These are phyloP conservation scores for Nitzschia sp. DNA, from an alignment of 108 stramenopile species.

Conservation along the genomic window DNA sequence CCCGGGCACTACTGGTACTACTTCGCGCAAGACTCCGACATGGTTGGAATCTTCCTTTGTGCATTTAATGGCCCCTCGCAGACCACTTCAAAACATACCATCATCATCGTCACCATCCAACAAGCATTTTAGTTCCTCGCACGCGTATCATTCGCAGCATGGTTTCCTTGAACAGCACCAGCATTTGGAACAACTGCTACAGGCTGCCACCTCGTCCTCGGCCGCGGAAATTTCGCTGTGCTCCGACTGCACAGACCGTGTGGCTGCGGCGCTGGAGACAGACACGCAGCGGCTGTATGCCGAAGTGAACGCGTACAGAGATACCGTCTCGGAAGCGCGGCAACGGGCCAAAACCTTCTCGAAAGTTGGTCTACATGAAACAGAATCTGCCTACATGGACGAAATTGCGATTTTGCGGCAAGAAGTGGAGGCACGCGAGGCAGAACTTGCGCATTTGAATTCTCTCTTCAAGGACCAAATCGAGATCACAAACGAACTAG, in stretches of 20 bases:
- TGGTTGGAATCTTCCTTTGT: slow-evolving; percentile 48
- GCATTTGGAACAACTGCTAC: slow-evolving; percentile 21
- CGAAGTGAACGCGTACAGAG: slow-evolving; percentile 39
- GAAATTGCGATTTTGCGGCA: slow-evolving; percentile 41
- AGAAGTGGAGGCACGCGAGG: slow-evolving; percentile 27
- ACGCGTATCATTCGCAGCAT: slow-evolving; percentile 6
- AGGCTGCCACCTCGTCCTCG: slow-evolving; percentile 14
- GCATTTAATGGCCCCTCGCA: slow-evolving; percentile 30
- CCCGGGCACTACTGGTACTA: background rate
- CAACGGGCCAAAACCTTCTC: slow-evolving; percentile 22
- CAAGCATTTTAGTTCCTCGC: background rate
- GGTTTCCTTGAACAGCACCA: slow-evolving; percentile 30
- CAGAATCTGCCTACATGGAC: slow-evolving; percentile 25
- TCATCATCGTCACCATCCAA: slow-evolving; percentile 8
- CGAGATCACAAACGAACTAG: slow-evolving; percentile 26
- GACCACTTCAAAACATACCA: background rate
- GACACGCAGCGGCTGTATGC: slow-evolving; percentile 49
- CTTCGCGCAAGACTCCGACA: background rate
- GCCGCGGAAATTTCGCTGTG: slow-evolving; percentile 32
- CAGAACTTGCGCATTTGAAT: slow-evolving; percentile 31
- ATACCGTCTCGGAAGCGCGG: slow-evolving; percentile 24
- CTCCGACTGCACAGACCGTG: slow-evolving; percentile 42
- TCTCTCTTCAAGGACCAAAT: slow-evolving; percentile 33
- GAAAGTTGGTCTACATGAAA: slow-evolving; percentile 12
- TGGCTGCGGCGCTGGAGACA: slow-evolving; percentile 42